A percentile compares a stretch with the other conserved stretches of the same genome.
Evolutionary conservation across 306 rosid species (phyloP).

Genomic region (Mimosa pudica): DNA sequence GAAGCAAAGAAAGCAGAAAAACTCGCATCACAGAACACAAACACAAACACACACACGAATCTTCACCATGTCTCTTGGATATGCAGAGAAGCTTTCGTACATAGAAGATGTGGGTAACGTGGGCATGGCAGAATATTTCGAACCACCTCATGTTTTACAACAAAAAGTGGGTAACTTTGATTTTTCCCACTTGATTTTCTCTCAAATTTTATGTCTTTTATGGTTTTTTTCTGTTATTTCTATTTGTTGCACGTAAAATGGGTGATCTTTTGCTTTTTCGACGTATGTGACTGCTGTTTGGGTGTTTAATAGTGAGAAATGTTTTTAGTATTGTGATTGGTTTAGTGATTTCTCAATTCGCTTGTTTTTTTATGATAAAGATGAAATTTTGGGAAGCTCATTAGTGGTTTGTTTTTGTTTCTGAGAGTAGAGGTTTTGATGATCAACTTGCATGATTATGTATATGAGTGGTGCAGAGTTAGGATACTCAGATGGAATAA

Average conservation of each 20-base stretch:
- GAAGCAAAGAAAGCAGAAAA: not conserved
- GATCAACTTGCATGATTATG: conserved; percentile 31
- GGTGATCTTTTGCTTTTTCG: conserved; percentile 26
- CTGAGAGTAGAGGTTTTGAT: conserved; percentile 12
- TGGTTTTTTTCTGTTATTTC: conserved; percentile 25
- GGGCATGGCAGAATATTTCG: conserved; percentile 89
- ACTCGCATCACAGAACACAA: conserved; percentile 11
- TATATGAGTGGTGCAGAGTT: conserved; percentile 23
- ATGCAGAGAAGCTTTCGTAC: conserved; percentile 94
- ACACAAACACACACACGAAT: conserved; percentile 23
- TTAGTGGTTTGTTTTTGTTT: not conserved
- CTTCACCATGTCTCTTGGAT: conserved; percentile 81
- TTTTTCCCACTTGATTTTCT: conserved; percentile 30
- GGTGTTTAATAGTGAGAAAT: conserved; percentile 9
- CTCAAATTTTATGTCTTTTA: not conserved
- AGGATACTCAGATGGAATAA: conserved; percentile 15
- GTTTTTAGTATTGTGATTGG: conserved; percentile 25
- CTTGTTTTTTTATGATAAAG: conserved; percentile 36
- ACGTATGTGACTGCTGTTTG: conserved; percentile 1
- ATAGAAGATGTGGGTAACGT: conserved; percentile 94
- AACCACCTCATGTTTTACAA: conserved; percentile 67
- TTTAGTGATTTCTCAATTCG: conserved; percentile 26
- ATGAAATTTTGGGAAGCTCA: conserved; percentile 36
- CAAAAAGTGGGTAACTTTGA: conserved; percentile 57
- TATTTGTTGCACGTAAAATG: conserved; percentile 26